Evolutionary conservation across 768 basidiomycete genomes (phyloP), one percentile per base, ranked within the genome.

Genomic region (Bullera alba): DNA sequence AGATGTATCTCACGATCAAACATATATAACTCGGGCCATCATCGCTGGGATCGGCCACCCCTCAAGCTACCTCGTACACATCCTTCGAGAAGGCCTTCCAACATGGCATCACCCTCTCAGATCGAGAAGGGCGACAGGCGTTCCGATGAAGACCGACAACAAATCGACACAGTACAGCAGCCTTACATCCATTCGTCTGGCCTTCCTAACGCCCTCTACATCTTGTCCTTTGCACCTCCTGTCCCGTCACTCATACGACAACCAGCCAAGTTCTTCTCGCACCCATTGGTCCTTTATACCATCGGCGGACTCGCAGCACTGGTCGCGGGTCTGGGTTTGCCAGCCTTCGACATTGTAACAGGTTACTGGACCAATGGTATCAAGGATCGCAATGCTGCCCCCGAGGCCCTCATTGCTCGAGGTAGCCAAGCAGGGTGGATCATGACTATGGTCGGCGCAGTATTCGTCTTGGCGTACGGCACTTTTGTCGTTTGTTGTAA

Each of bases 341-440:
- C 61, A 1, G 61, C 65, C 0, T 54, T 57, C 27, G 65, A 63
- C 28, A 55, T 67, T 21, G 42, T 63, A 12, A 56, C 57, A 34
- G 65, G 65, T 7, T 57, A 53, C 28, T 67, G 62, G 62, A 67
- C 65, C 23, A 58, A 60, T 38, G 57, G 54, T 7, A 53, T 67
- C 32, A 53, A 37, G 4, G 38, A 14, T 2, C 30, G 17, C 1
- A 48, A 51, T 23, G 47, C 38, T 6, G 17, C 52, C 14, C 17
- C 27, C 1, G 15, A 25, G 10, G 32, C 22, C 21, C 53, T 61
- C 8, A 26, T 2, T 3, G 56, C 29, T 1, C 37, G 56, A 14
- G 60, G 61, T 7, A 48, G 41, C 23, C 26, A 57, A 28, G 44
- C 54, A 5, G 65, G 62, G 21, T 60, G 57, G 57, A 55, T 67